Base-by-base conservation (phyloP, 2,329 filamentous ascomycete genomes). In the Corynespora cassiicola region DNA sequence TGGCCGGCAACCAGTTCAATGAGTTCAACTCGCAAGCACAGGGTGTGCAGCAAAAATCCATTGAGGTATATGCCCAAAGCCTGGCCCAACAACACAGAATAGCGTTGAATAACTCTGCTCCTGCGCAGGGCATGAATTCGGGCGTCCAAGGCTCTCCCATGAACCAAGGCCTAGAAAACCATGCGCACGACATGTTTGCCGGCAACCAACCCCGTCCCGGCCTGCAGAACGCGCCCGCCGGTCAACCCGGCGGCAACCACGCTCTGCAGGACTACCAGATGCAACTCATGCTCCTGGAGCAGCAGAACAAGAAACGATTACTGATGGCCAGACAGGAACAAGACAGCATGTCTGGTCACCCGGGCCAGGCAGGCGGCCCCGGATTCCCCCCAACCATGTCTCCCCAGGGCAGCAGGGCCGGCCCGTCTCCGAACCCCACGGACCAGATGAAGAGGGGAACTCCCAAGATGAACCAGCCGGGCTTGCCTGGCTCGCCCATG, bases 251-350 rank as follows among this genome's bases (percentile, higher is more conserved):
- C 36, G 87, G 85, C 68, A 92, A 90, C 63, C 87, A 91, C 65
- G 88, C 88, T 15, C 76, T 92, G 29, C 87, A 91, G 68, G 88
- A 94, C 66, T 92, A 92, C 58, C 88, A 92, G 72, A 91, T 91
- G 87, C 88, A 92, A 66, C 72, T 92, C 63, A 92, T 91, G 88
- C 72, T 91, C 32, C 78, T 92, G 11, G 88, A 92, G 69, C 88
- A 91, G 69, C 87, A 92, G 70, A 92, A 92, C 58, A 92, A 91
- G 76, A 91, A 90, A 70, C 78, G 88, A 12, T 76, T 92, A 31
- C 84, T 90, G 76, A 90, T 90, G 87, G 88, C 88, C 23, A 82
- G 88, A 12, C 86, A 84, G 69, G 82, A 90, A 63, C 87, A 92
- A 66, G 88, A 91, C 48, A 82, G 73, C 60, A 78, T 84, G 66